Evolutionary conservation across 768 basidiomycete species (phyloP).

Genomic region (Obba rivulosa): DNA sequence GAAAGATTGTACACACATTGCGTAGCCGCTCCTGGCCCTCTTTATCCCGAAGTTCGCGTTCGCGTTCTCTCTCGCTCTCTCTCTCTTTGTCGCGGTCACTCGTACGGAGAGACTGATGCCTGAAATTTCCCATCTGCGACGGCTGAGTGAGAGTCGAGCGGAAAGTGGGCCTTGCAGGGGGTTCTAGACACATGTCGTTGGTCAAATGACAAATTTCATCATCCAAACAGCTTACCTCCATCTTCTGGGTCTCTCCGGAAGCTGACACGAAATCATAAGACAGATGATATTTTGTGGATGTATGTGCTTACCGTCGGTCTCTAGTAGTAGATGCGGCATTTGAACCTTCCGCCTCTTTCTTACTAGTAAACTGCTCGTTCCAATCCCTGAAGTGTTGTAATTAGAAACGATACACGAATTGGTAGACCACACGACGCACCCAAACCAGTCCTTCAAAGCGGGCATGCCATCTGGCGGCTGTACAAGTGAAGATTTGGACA

Average conservation of each 20-base stretch:
- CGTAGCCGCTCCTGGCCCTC: conserved; percentile 77
- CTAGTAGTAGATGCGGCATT: conserved; percentile 45
- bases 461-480: conserved; percentile 73
- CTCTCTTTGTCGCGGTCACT: conserved; percentile 45
- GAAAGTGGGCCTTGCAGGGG: conserved; percentile 59
- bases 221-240: conserved; percentile 39
- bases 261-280: conserved; percentile 32
- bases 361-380: conserved; percentile 58
- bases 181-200: conserved; percentile 32
- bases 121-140: conserved; percentile 91
- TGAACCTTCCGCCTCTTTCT: conserved; percentile 64
- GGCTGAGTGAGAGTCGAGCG: conserved; percentile 72
- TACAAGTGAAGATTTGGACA: conserved; percentile 74
- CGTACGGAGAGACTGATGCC: conserved; percentile 76
- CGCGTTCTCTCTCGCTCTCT: conserved; percentile 41
- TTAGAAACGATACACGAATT: conserved; percentile 6
- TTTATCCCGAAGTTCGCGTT: conserved; percentile 58
- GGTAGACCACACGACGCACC: conserved; percentile 43
- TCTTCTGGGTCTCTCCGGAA: conserved; percentile 78
- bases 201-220: conserved; percentile 1
- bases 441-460: conserved; percentile 81
- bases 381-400: conserved; percentile 32
- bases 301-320: conserved; percentile 54
- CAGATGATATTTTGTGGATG: neutral
- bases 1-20: conserved; percentile 45